These are phyloP conservation scores for Firmiana major DNA, from an alignment of 345 rosid species.

Conservation along the genomic window DNA sequence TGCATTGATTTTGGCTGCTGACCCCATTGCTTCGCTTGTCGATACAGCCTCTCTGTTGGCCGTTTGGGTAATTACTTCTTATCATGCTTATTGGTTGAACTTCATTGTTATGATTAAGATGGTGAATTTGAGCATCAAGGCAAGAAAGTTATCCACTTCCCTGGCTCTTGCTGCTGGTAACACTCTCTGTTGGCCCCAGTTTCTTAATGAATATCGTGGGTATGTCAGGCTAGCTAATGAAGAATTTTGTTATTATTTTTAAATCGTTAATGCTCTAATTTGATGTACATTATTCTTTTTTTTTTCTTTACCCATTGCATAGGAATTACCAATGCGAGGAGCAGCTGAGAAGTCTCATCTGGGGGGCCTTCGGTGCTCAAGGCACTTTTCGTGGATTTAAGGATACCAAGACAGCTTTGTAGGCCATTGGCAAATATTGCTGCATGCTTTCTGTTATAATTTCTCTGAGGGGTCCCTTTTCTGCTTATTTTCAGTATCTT, in stretches of 20 bases:
- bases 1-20: conserved; percentile 90
- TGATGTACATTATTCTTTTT: conserved; percentile 5
- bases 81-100: neutral
- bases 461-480: neutral
- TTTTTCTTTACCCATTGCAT: neutral
- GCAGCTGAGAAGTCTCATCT: conserved; percentile 76
- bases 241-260: neutral
- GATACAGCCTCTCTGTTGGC: conserved; percentile 86
- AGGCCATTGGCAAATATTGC: conserved; percentile 80
- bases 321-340: conserved; percentile 88
- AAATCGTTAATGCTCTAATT: conserved; percentile 1
- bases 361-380: conserved; percentile 84
- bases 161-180: conserved; percentile 75
- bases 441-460: too few relatives aligned
- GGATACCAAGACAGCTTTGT: conserved; percentile 87
- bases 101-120: conserved; percentile 31
- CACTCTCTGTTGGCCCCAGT: conserved; percentile 68
- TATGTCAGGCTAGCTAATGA: conserved; percentile 39
- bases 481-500: neutral
- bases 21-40: conserved; percentile 74
- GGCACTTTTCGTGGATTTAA: conserved; percentile 95
- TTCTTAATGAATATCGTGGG: conserved; percentile 88
- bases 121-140: conserved; percentile 22
- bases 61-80: conserved; percentile 52
- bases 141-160: conserved; percentile 67